phyloP scores from a whole-genome alignment of 345 rosid species.

The Salix viminalis region DNA sequence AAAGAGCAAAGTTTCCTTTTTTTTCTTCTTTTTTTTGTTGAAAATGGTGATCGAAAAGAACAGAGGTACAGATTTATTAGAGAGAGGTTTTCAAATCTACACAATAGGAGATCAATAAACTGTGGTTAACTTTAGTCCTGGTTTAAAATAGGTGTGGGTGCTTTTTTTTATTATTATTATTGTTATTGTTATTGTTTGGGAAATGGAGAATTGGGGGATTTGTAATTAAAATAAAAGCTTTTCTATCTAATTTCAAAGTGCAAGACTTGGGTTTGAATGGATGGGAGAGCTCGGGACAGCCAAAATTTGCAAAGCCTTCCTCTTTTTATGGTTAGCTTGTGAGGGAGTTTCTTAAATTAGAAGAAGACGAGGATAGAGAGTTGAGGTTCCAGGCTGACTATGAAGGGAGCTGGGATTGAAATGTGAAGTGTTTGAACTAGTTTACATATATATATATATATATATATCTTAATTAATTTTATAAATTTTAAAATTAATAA shows the following conservation, averaged over 20 bases:
- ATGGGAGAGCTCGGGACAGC: slow-evolving; percentile 8
- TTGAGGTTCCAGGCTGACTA: slow-evolving; percentile 12
- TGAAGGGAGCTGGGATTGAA: not conserved
- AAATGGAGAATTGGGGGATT: not conserved
- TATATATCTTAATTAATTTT: too few species aligned
- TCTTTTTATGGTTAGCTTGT: slow-evolving; percentile 1
- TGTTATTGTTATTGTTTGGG: not conserved
- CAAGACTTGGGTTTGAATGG: slow-evolving; percentile 20
- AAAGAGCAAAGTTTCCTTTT: slow-evolving; percentile 23
- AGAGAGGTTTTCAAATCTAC: slow-evolving; percentile 6
- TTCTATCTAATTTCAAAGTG: not conserved
- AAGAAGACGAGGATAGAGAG: not conserved
- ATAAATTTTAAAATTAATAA: too few species aligned
- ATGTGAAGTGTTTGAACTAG: not conserved
- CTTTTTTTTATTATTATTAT: not conserved
- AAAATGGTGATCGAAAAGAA: slow-evolving; percentile 6
- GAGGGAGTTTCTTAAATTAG: slow-evolving; percentile 4
- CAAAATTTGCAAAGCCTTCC: not conserved
- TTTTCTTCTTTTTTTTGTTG: slow-evolving; percentile 1
- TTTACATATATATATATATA: too few species aligned
- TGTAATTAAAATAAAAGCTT: not conserved
- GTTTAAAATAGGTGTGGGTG: not conserved
- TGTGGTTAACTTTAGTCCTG: slow-evolving; percentile 7
- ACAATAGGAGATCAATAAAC: slow-evolving; percentile 19
- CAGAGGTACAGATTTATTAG: slow-evolving; percentile 1